Evolutionary conservation across 2,329 filamentous ascomycete genomes (phyloP).

Genomic region (Verticillium alfalfae): DNA sequence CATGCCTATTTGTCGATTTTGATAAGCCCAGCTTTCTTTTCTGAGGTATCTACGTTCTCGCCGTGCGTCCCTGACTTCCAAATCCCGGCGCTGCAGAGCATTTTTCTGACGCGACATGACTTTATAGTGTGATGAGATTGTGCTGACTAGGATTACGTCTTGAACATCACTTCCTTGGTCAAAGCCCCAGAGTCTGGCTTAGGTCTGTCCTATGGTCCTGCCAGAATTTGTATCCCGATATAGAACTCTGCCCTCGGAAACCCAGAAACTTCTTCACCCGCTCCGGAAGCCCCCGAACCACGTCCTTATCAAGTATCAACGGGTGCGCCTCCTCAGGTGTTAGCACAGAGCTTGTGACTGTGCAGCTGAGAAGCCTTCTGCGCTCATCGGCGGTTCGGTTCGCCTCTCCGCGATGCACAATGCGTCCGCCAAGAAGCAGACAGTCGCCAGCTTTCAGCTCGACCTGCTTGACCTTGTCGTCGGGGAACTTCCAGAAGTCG

Average conservation of each 20-base stretch:
- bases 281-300: slow-evolving; percentile 1
- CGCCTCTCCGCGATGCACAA: slow-evolving; percentile 7
- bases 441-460: slow-evolving; percentile 8
- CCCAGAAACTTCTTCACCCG: slow-evolving; percentile 7
- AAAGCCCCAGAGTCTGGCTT: neutral
- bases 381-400: slow-evolving; percentile 6
- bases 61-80: too few relatives aligned
- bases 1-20: too few relatives aligned
- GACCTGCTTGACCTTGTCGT: slow-evolving; percentile 8
- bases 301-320: neutral
- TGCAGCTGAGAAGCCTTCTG: slow-evolving; percentile 7
- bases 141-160: too few relatives aligned
- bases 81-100: too few relatives aligned
- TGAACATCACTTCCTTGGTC: too few relatives aligned
- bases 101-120: too few relatives aligned
- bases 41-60: too few relatives aligned
- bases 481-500: slow-evolving; percentile 3
- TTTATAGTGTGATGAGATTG: too few relatives aligned
- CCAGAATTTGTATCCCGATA: slow-evolving; percentile 3
- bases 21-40: too few relatives aligned
- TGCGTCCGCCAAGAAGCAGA: slow-evolving; percentile 6
- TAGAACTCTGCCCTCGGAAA: slow-evolving; percentile 1
- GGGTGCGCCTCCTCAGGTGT: slow-evolving; percentile 8
- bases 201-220: slow-evolving; percentile 1
- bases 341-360: slow-evolving; percentile 4